These are phyloP conservation scores for Cordyceps tenuipes DNA, from an alignment of 2,329 filamentous ascomycete genomes.

Conservation along the genomic window DNA sequence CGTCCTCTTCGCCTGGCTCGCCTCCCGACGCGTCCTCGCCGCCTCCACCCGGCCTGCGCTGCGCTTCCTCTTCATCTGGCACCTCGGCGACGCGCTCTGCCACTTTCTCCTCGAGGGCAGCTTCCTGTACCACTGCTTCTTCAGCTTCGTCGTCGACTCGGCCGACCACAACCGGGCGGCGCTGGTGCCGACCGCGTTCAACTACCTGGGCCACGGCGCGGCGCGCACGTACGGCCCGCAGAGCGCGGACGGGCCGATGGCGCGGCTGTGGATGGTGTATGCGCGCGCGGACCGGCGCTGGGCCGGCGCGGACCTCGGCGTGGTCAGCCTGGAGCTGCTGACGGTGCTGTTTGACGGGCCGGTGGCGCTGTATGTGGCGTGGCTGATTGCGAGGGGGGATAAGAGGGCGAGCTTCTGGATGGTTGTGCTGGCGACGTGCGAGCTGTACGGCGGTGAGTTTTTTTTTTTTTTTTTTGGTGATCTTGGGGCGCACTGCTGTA, in stretches of 20 bases:
- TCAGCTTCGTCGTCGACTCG: constrained; percentile 51
- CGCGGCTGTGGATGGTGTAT: constrained; percentile 61
- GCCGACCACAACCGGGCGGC: no score
- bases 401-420: constrained; percentile 52
- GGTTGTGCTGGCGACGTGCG: constrained; percentile 55
- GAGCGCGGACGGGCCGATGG: constrained; percentile 41
- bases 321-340: constrained; percentile 57
- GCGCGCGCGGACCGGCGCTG: constrained; percentile 55
- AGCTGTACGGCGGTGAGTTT: constrained; percentile 54
- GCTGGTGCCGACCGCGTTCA: constrained; percentile 40
- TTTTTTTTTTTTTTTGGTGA: no score
- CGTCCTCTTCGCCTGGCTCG: constrained; percentile 37
- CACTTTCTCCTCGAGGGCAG: constrained; percentile 87
- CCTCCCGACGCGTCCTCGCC: constrained; percentile 41
- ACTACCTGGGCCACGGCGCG: constrained; percentile 42
- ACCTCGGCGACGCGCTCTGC: constrained; percentile 84
- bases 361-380: constrained; percentile 51
- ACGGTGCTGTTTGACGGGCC: constrained; percentile 57
- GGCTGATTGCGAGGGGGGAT: constrained; percentile 48
- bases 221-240: constrained; percentile 47
- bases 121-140: constrained; percentile 93
- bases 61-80: constrained; percentile 86
- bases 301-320: constrained; percentile 53
- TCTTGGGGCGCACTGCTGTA: no score
- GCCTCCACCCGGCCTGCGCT: constrained; percentile 43